Evolutionary conservation across 768 basidiomycete genomes (phyloP).

Genomic region (Chiua virens): DNA sequence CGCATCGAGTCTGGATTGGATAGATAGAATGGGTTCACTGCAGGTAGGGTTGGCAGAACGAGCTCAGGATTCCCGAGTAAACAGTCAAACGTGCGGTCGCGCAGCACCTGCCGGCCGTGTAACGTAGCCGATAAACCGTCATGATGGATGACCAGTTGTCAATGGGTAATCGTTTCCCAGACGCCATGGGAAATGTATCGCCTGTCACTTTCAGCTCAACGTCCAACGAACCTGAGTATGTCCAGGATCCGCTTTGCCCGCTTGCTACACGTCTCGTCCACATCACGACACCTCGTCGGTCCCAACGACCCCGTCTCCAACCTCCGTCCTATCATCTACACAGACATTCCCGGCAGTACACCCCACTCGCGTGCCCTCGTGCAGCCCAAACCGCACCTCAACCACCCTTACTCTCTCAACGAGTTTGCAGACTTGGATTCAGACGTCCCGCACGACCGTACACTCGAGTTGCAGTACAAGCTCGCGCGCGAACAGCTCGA

Average conservation of each 20-base stretch:
- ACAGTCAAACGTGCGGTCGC: neutral
- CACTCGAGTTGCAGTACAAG: conserved; percentile 66
- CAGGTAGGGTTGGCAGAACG: neutral
- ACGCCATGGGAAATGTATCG: too few species aligned
- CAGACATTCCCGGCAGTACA: conserved; percentile 44
- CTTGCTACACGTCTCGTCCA: conserved; percentile 26
- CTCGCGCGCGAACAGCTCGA: conserved; percentile 72
- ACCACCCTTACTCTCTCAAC: conserved; percentile 75
- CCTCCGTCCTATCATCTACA: conserved; percentile 77
- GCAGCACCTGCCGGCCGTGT: too few species aligned
- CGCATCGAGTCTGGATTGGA: conserved; percentile 5
- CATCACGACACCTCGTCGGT: conserved; percentile 47
- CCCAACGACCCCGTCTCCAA: conserved; percentile 79
- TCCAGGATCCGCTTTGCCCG: conserved; percentile 8
- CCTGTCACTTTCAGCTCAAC: too few species aligned
- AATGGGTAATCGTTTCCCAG: too few species aligned
- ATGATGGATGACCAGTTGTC: too few species aligned
- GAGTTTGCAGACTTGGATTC: conserved; percentile 49
- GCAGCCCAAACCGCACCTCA: conserved; percentile 30
- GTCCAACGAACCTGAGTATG: too few species aligned
- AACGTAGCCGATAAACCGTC: neutral
- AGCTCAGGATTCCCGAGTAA: neutral
- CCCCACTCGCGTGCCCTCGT: conserved; percentile 12
- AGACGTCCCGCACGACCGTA: conserved; percentile 33
- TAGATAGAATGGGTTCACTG: too few species aligned